Evolutionary conservation across 2,329 filamentous ascomycete species (phyloP).

Genomic region (Epichloe gansuensis): DNA sequence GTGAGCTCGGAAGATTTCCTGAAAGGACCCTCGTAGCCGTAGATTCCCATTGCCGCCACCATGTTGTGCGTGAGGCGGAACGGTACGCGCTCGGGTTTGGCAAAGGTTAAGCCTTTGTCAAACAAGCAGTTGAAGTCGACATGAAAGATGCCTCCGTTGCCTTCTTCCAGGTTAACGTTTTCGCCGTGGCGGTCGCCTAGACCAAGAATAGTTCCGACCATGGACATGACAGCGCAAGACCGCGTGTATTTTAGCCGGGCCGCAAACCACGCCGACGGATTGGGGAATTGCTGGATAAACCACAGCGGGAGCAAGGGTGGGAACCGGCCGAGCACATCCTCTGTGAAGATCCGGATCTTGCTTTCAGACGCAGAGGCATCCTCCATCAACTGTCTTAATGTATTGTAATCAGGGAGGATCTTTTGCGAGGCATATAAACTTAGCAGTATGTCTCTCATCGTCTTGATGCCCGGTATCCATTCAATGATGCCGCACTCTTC

Average conservation of each 20-base stretch:
- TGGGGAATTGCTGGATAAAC: slow-evolving; percentile 92
- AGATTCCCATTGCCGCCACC: slow-evolving; percentile 92
- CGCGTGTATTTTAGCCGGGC: slow-evolving; percentile 82
- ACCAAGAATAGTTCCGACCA: slow-evolving; percentile 89
- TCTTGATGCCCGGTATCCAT: slow-evolving; percentile 94
- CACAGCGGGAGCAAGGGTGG: slow-evolving; percentile 79
- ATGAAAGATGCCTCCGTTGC: slow-evolving; percentile 86
- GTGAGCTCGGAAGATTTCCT: slow-evolving; percentile 83
- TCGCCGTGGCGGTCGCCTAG: slow-evolving; percentile 93
- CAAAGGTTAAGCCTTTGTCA: slow-evolving; percentile 91
- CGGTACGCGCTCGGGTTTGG: slow-evolving; percentile 86
- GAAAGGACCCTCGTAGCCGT: slow-evolving; percentile 89
- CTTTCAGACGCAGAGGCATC: slow-evolving; percentile 42
- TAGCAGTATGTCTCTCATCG: slow-evolving; percentile 80
- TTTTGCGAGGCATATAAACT: slow-evolving; percentile 64
- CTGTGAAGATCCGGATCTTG: slow-evolving; percentile 59
- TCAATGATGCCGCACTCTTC: slow-evolving; percentile 97
- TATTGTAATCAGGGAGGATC: slow-evolving; percentile 54
- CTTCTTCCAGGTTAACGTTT: slow-evolving; percentile 90
- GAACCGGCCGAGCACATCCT: slow-evolving; percentile 52
- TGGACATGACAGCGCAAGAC: slow-evolving; percentile 97
- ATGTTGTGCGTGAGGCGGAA: slow-evolving; percentile 98
- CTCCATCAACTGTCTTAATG: slow-evolving; percentile 51
- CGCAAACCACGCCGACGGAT: slow-evolving; percentile 83
- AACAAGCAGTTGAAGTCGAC: slow-evolving; percentile 99